A percentile compares a stretch with the other conserved stretches of the same genome.
phyloP scores from a whole-genome alignment of 805 yeast species.

The Alloascoidea africana region DNA sequence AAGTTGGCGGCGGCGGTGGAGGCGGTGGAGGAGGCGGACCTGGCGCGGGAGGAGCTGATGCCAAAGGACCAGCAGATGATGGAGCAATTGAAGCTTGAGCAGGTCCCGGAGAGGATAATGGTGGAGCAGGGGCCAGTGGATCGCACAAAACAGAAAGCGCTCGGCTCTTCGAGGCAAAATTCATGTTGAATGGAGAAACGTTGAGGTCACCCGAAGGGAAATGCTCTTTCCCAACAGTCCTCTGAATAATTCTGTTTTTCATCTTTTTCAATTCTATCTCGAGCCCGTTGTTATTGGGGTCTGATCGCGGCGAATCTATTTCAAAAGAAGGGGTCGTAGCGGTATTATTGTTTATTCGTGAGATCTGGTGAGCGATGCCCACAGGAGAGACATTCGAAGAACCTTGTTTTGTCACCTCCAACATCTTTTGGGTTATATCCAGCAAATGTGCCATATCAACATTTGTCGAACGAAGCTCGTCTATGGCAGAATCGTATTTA shows the following conservation, averaged over 20 bases:
- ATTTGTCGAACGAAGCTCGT: conserved; percentile 32
- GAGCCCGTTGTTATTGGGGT: too few relatives aligned
- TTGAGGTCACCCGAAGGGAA: too few relatives aligned
- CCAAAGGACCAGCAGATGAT: conserved; percentile 2
- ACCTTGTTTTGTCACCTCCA: too few relatives aligned
- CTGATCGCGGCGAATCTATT: too few relatives aligned
- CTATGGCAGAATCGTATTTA: conserved; percentile 31
- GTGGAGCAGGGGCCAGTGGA: conserved; percentile 12
- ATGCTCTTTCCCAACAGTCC: conserved; percentile 8
- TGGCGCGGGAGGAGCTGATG: not conserved
- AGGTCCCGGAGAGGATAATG: too few relatives aligned
- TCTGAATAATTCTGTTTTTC: conserved; percentile 14
- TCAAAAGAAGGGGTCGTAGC: too few relatives aligned
- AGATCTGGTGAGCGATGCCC: not conserved
- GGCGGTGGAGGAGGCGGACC: too few relatives aligned
- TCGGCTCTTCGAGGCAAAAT: conserved; percentile 12
- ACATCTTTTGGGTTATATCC: conserved; percentile 28
- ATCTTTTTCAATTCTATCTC: conserved; percentile 14
- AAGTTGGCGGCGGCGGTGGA: too few relatives aligned
- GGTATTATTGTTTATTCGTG: not conserved
- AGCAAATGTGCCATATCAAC: conserved; percentile 36
- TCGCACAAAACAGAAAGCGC: conserved; percentile 14
- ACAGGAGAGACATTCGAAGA: too few relatives aligned
- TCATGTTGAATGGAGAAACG: conserved; percentile 7
- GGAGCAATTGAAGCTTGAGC: too few relatives aligned